Percentiles rank a stretch among this genome's conserved stretches.
These are phyloP conservation scores for Saccharomyces pastorianus DNA, from an alignment of 1,139 yeast genomes.

Conservation along the genomic window DNA sequence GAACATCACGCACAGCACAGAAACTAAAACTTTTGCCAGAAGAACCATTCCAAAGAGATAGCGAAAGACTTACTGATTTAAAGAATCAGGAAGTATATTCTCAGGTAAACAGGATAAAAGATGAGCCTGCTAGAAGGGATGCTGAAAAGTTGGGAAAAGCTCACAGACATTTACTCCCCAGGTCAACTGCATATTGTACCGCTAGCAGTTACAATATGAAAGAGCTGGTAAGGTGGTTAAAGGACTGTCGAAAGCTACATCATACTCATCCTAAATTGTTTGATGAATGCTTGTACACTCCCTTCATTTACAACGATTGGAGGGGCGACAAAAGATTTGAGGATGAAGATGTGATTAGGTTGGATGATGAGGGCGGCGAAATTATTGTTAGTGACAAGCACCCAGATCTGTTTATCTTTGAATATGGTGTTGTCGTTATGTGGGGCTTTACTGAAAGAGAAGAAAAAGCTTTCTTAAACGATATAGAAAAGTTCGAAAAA, in stretches of 20 bases:
- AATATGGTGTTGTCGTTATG: constrained; percentile 87
- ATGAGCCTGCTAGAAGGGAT: constrained; percentile 86
- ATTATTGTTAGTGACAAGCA: constrained; percentile 67
- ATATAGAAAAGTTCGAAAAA: constrained; percentile 77
- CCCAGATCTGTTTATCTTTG: constrained; percentile 79
- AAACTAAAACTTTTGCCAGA: constrained; percentile 83
- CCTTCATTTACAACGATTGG: constrained; percentile 79
- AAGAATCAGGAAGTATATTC: constrained; percentile 58
- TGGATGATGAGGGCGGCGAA: constrained; percentile 93
- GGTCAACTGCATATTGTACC: constrained; percentile 94
- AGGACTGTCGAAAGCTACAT: constrained; percentile 64
- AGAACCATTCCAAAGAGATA: constrained; percentile 40
- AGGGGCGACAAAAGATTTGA: constrained; percentile 43
- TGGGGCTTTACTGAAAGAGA: constrained; percentile 90
- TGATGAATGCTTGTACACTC: constrained; percentile 90
- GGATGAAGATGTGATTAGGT: constrained; percentile 46
- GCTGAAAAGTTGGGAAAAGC: constrained; percentile 90
- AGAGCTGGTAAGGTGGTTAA: constrained; percentile 76
- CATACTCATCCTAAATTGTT: constrained; percentile 79
- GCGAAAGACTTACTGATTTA: constrained; percentile 34
- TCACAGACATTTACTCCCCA: constrained; percentile 72
- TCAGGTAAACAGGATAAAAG: constrained; percentile 77
- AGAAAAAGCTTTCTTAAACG: constrained; percentile 74
- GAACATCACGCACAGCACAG: constrained; percentile 82
- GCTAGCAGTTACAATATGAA: constrained; percentile 88